phyloP scores from a whole-genome alignment of 1,139 yeast genomes.

The Dujonia santamariae region DNA sequence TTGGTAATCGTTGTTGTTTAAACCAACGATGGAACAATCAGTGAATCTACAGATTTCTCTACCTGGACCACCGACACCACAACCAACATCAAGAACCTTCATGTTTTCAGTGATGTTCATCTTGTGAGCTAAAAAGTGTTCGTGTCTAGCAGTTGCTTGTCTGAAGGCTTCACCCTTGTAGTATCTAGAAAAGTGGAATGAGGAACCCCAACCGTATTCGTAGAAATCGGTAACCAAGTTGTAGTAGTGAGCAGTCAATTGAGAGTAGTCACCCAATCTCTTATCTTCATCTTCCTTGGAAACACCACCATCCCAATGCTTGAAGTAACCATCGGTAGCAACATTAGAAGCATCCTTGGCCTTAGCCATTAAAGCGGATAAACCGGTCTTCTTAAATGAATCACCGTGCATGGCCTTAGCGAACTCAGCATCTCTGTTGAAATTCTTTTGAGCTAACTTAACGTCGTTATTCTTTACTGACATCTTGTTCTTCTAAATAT shows the following conservation, averaged over 20 bases:
- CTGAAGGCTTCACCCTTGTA: slow-evolving; percentile 90
- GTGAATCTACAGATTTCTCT: slow-evolving; percentile 93
- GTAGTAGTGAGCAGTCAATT: slow-evolving; percentile 92
- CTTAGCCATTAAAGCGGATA: slow-evolving; percentile 74
- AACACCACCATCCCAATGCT: slow-evolving; percentile 94
- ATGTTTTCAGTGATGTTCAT: slow-evolving; percentile 76
- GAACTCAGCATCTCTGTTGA: slow-evolving; percentile 56
- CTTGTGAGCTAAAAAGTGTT: slow-evolving; percentile 87
- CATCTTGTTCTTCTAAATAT: no score
- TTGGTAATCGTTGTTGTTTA: slow-evolving; percentile 97
- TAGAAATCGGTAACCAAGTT: slow-evolving; percentile 95
- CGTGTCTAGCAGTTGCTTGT: slow-evolving; percentile 97
- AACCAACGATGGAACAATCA: slow-evolving; percentile 81
- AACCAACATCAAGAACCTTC: slow-evolving; percentile 95
- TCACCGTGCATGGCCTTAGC: slow-evolving; percentile 87
- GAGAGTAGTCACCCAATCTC: slow-evolving; percentile 81
- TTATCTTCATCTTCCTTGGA: slow-evolving; percentile 71
- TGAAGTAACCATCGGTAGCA: slow-evolving; percentile 87
- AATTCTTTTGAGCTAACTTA: slow-evolving; percentile 34
- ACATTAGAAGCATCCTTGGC: slow-evolving; percentile 74
- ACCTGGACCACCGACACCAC: slow-evolving; percentile 99
- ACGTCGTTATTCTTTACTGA: slow-evolving; percentile 8
- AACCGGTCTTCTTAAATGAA: slow-evolving; percentile 63
- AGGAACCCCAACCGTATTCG: slow-evolving; percentile 99
- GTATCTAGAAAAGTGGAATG: slow-evolving; percentile 96